phyloP scores from a whole-genome alignment of 75 land plant species.

The Selaginella tamariscina region DNA sequence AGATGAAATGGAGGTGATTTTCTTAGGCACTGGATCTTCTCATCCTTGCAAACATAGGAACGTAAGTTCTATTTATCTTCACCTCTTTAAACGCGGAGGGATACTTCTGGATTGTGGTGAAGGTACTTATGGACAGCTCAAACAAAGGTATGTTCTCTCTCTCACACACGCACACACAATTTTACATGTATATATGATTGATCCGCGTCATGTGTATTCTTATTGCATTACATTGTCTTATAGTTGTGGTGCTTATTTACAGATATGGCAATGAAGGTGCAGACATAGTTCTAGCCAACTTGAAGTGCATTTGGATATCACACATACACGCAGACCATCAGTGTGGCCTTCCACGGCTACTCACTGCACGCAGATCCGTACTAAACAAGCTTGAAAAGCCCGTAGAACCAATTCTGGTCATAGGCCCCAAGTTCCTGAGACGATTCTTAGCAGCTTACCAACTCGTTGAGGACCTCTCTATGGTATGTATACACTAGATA shows the following conservation, averaged over 20 bases:
- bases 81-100: constrained; percentile 79
- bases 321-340: constrained; percentile 99
- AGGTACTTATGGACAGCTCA: constrained; percentile 89
- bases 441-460: constrained; percentile 74
- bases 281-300: constrained; percentile 48
- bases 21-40: constrained; percentile 93
- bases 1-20: constrained; percentile 86
- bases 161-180: constrained; percentile 7
- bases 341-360: constrained; percentile 84
- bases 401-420: constrained; percentile 64
- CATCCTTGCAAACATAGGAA: constrained; percentile 97
- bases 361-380: constrained; percentile 47
- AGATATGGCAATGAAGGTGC: constrained; percentile 84
- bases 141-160: constrained; percentile 52
- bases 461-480: constrained; percentile 64
- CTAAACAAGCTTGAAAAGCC: constrained; percentile 27
- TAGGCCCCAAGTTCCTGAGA: constrained; percentile 77
- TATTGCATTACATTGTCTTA: too few relatives aligned
- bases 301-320: constrained; percentile 88
- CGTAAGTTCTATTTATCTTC: constrained; percentile 78
- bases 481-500: too few relatives aligned
- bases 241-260: too few relatives aligned
- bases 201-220: too few relatives aligned
- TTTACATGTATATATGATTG: too few relatives aligned
- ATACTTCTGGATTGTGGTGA: constrained; percentile 95